phyloP scores from a whole-genome alignment of 495 filamentous ascomycete genomes.

The Penicillium macrosclerotiorum region DNA sequence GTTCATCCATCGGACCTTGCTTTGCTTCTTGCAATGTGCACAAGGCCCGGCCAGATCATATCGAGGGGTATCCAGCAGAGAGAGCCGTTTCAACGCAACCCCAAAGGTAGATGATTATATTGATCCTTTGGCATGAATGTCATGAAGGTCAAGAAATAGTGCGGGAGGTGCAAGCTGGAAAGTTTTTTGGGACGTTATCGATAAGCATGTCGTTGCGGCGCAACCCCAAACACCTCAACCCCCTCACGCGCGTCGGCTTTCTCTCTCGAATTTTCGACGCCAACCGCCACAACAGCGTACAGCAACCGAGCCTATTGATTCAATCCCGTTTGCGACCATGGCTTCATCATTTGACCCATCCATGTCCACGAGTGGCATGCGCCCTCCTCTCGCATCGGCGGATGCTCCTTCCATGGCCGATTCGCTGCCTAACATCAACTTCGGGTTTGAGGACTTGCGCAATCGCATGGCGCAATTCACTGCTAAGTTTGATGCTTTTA shows the following conservation, averaged over 20 bases:
- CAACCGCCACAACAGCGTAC: background rate
- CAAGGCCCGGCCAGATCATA: slow-evolving; percentile 32
- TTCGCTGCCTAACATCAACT: slow-evolving; percentile 84
- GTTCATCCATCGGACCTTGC: slow-evolving; percentile 62
- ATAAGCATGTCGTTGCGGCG: slow-evolving; percentile 33
- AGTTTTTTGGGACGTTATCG: slow-evolving; percentile 25
- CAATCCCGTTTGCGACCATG: slow-evolving; percentile 5
- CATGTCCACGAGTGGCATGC: slow-evolving; percentile 70
- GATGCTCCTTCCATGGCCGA: slow-evolving; percentile 69
- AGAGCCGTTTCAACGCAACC: background rate
- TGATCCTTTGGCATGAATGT: background rate
- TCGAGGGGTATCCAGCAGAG: slow-evolving; percentile 22
- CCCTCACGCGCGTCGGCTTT: slow-evolving; percentile 6
- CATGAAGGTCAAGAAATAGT: background rate
- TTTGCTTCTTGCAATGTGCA: slow-evolving; percentile 33
- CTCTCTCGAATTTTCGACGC: no score
- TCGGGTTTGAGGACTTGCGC: slow-evolving; percentile 93
- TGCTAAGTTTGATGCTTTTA: slow-evolving; percentile 86
- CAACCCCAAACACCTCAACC: slow-evolving; percentile 25
- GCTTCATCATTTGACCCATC: slow-evolving; percentile 70
- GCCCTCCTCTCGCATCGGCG: slow-evolving; percentile 59
- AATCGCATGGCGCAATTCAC: slow-evolving; percentile 95
- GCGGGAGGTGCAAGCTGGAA: slow-evolving; percentile 1
- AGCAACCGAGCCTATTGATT: background rate
- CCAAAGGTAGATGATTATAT: background rate